phyloP scores from a whole-genome alignment of 257 asterid genomes.

The Gynochthodes officinalis region DNA sequence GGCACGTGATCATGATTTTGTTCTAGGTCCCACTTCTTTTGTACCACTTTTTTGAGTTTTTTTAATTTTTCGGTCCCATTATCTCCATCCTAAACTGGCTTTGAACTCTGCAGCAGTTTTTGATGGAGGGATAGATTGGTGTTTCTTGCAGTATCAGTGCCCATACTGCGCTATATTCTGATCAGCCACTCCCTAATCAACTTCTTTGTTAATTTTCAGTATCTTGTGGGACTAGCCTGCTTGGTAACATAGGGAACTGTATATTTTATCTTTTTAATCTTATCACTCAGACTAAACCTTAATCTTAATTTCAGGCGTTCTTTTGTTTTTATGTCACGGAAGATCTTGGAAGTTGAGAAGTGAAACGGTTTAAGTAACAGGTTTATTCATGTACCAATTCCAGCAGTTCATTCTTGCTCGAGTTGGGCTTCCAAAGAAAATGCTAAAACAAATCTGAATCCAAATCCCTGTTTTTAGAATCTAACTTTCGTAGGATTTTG shows the following conservation, averaged over 20 bases:
- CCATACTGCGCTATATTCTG: too few species aligned
- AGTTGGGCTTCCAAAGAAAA: too few species aligned
- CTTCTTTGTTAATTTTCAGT: too few species aligned
- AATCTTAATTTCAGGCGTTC: too few species aligned
- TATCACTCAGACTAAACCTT: too few species aligned
- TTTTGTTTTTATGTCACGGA: too few species aligned
- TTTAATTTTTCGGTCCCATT: conserved; percentile 17
- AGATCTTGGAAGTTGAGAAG: too few species aligned
- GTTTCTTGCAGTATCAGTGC: conserved; percentile 17
- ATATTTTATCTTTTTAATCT: too few species aligned
- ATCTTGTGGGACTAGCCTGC: not conserved
- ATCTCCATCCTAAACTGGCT: not conserved
- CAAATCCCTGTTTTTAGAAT: conserved; percentile 1
- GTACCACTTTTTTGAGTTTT: not conserved
- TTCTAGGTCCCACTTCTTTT: conserved; percentile 27
- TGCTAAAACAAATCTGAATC: not conserved
- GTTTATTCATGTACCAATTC: not conserved
- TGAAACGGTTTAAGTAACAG: too few species aligned
- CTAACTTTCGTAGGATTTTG: too few species aligned
- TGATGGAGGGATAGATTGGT: conserved; percentile 21
- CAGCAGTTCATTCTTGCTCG: too few species aligned
- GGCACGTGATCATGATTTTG: conserved; percentile 39
- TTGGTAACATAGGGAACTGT: not conserved
- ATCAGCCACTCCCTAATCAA: not conserved
- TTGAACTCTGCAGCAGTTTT: conserved; percentile 16